phyloP scores from a whole-genome alignment of 257 asterid genomes.

The Leptodermis oblonga region DNA sequence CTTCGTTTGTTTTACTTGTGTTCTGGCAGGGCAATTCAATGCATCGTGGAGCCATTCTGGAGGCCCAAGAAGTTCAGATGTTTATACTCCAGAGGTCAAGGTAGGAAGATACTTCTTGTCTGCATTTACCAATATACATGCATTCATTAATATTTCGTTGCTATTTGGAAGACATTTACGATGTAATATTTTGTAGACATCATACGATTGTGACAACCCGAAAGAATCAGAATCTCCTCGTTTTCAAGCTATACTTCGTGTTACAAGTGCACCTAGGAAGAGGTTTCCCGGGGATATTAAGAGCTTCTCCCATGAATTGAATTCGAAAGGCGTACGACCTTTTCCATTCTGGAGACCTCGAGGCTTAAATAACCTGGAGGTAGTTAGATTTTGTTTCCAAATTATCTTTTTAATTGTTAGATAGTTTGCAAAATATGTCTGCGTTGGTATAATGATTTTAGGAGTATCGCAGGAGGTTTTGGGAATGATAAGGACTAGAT shows the following conservation, averaged over 20 bases:
- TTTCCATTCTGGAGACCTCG: constrained; percentile 97
- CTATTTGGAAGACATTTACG: background rate
- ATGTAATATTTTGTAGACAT: constrained; percentile 39
- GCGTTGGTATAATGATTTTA: constrained; percentile 21
- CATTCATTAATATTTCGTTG: background rate
- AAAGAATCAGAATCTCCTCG: constrained; percentile 99
- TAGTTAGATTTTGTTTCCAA: constrained; percentile 24
- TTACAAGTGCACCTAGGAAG: constrained; percentile 98
- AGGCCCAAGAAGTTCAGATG: constrained; percentile 29
- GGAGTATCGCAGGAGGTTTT: constrained; percentile 70
- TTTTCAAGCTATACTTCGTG: constrained; percentile 95
- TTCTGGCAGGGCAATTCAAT: constrained; percentile 25
- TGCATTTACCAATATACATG: constrained; percentile 11
- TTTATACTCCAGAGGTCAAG: constrained; percentile 39
- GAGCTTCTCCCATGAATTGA: constrained; percentile 96
- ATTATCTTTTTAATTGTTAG: constrained; percentile 13
- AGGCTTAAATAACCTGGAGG: constrained; percentile 93
- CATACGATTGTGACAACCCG: constrained; percentile 90
- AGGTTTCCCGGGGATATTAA: constrained; percentile 92
- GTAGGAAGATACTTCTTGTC: constrained; percentile 24
- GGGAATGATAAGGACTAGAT: constrained; percentile 80
- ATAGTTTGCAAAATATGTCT: constrained; percentile 20
- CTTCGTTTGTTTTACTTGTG: background rate
- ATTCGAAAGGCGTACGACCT: constrained; percentile 97
- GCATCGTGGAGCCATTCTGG: constrained; percentile 42